These are phyloP conservation scores for Bauhinia variegata DNA, from an alignment of 306 rosid genomes.

Conservation along the genomic window DNA sequence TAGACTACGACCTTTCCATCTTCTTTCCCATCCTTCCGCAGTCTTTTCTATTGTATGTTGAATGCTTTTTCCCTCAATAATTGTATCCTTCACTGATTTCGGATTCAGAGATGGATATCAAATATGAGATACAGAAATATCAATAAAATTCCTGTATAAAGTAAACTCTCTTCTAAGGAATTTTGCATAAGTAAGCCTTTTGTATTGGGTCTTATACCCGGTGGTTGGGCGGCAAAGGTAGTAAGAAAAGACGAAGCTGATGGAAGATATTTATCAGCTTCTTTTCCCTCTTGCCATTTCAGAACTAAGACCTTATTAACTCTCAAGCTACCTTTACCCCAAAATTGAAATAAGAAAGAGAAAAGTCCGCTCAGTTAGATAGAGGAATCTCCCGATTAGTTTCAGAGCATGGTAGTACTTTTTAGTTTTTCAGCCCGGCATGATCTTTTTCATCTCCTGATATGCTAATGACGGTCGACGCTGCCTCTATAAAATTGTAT, in stretches of 20 bases:
- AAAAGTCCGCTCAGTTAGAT: too few relatives aligned
- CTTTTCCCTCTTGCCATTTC: too few relatives aligned
- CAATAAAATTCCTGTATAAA: slow-evolving; percentile 9
- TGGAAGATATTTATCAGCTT: neutral
- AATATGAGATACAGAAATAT: neutral
- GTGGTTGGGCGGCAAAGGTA: neutral
- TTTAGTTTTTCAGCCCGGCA: slow-evolving; percentile 8
- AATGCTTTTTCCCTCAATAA: neutral
- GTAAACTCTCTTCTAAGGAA: slow-evolving; percentile 1
- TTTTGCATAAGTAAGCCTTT: neutral
- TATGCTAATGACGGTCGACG: slow-evolving; percentile 12
- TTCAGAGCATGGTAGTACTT: too few relatives aligned
- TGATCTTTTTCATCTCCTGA: neutral
- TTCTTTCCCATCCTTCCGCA: neutral
- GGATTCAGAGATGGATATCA: neutral
- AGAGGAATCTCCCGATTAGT: too few relatives aligned
- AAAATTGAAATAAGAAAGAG: too few relatives aligned
- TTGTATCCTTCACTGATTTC: slow-evolving; percentile 7
- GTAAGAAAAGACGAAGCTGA: slow-evolving; percentile 21
- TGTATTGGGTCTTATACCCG: neutral
- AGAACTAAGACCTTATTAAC: too few relatives aligned
- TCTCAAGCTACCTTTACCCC: too few relatives aligned
- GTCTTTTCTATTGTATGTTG: slow-evolving; percentile 14
- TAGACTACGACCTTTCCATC: neutral
- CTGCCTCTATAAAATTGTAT: slow-evolving; percentile 11